Conservation (phyloP, 2,329 filamentous ascomycete species). For the Sporothrix dimorphospora region DNA sequence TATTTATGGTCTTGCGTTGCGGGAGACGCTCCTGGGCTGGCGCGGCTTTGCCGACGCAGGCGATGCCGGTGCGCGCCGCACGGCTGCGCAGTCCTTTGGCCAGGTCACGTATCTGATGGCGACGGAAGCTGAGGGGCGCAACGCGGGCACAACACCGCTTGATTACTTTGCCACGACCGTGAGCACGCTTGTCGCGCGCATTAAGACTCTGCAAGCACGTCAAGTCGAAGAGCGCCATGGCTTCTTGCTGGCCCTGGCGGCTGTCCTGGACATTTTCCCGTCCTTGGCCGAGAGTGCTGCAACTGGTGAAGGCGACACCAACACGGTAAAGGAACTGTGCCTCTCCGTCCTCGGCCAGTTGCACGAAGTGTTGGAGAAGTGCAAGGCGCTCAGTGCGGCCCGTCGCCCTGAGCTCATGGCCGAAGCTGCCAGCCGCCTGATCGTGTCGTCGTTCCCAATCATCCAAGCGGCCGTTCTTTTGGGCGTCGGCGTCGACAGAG, state of each 20-base stretch:
- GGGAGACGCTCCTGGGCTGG: constrained; percentile 78
- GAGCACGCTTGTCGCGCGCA: constrained; percentile 47
- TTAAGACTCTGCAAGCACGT: constrained; percentile 54
- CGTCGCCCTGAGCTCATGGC: constrained; percentile 67
- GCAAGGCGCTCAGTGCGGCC: constrained; percentile 47
- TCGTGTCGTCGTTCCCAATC: constrained; percentile 56
- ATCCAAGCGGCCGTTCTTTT: constrained; percentile 46
- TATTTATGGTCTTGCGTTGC: constrained; percentile 71
- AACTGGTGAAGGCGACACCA: not conserved
- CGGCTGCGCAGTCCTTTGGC: constrained; percentile 72
- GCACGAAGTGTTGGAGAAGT: constrained; percentile 46
- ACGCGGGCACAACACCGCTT: constrained; percentile 30
- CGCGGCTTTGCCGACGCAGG: constrained; percentile 79
- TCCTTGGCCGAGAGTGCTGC: constrained; percentile 34
- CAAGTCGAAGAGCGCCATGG: constrained; percentile 74
- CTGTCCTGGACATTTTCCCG: constrained; percentile 56
- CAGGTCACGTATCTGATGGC: constrained; percentile 50
- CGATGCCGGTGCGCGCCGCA: constrained; percentile 72
- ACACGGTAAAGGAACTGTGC: not conserved
- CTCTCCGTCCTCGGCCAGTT: constrained; percentile 33
- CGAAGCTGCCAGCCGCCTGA: constrained; percentile 62
- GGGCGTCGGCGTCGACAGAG: not conserved
- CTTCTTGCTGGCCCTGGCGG: constrained; percentile 63
- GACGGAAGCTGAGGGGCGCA: not conserved
- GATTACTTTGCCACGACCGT: constrained; percentile 41